Evolutionary conservation across 2,329 filamentous ascomycete genomes (phyloP), one percentile per base, ranked within the genome.

Genomic region (Penicillium crustosum): DNA sequence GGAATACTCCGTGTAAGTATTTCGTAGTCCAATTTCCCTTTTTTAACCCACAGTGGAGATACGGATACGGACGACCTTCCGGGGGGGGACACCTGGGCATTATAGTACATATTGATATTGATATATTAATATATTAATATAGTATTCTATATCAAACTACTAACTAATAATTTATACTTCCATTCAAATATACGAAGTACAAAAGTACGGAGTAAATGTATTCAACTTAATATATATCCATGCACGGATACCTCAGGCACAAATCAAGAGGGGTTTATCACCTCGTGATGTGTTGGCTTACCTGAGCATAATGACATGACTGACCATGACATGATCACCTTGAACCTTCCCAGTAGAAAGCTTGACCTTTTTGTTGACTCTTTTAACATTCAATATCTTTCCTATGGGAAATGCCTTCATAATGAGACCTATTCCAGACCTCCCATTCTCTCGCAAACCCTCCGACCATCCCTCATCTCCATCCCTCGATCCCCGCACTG

Each of bases 361-460:
- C 27, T 38, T n/a, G 9, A n/a, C 38, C 27, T 44, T 45, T 45
- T 23, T 19, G 3, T 44, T 49, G 2, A 29, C 31, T 27, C 31
- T 27, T 29, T 6, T 25, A 38, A 25, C 29, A 38, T 25, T 38
- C 5, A 6, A 5, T 55, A 36, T 29, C 21, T 29, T 17, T 29
- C 23, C n/a, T 33, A 6, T 13, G 6, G 23, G 53, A 55, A 29
- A 55, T 61, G 60, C 52, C 56, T 59, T 52, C 61, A 72, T 61
- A 41, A 78, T 78, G 76, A 72, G 75, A 58, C 73, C 70, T 33
- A 69, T 71, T 48, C 68, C 73, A 21, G 71, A 79, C 60, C 57
- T 72, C 54, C 64, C 58, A 52, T 70, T 60, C 70, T 68, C 68
- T 65, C 75, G 69, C 64, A 79, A 76, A 64, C 61, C 66, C 49